Percentiles rank a stretch among this genome's conserved stretches.
Evolutionary conservation across 2,329 filamentous ascomycete species (phyloP).

Genomic region (Cadophora sp.): DNA sequence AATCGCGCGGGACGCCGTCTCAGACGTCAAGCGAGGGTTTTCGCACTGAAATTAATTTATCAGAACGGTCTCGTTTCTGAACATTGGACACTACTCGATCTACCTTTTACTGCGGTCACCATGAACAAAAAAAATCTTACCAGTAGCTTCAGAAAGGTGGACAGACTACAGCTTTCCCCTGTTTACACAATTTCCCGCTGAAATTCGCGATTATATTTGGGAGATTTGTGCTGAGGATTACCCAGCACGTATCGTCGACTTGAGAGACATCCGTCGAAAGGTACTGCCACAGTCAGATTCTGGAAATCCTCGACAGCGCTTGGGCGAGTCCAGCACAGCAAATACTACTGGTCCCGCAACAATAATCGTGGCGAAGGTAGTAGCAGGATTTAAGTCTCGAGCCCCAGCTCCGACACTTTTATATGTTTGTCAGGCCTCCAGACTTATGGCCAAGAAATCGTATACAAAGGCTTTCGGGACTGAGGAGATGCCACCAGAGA

Average conservation of each 20-base stretch:
- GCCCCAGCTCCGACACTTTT: background rate
- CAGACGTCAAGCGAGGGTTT: background rate
- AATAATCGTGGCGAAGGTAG: background rate
- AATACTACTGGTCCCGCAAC: background rate
- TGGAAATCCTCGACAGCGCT: background rate
- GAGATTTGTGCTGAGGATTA: background rate
- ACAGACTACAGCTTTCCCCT: background rate
- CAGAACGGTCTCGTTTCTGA: background rate
- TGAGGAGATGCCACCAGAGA: background rate
- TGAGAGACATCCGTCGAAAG: background rate
- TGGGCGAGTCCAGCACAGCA: background rate
- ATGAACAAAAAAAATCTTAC: background rate
- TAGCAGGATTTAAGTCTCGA: background rate
- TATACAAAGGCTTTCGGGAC: slow-evolving; percentile 4
- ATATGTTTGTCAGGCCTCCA: background rate
- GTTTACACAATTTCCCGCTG: background rate
- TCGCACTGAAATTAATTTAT: background rate
- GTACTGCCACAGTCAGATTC: background rate
- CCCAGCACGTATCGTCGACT: background rate
- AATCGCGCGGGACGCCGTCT: background rate
- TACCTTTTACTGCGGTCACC: background rate
- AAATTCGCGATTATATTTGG: background rate
- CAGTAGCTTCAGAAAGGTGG: background rate
- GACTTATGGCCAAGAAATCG: background rate
- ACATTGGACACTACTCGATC: background rate